Base-by-base conservation (phyloP, 441 rosid species). In the Croton laevigatus region DNA sequence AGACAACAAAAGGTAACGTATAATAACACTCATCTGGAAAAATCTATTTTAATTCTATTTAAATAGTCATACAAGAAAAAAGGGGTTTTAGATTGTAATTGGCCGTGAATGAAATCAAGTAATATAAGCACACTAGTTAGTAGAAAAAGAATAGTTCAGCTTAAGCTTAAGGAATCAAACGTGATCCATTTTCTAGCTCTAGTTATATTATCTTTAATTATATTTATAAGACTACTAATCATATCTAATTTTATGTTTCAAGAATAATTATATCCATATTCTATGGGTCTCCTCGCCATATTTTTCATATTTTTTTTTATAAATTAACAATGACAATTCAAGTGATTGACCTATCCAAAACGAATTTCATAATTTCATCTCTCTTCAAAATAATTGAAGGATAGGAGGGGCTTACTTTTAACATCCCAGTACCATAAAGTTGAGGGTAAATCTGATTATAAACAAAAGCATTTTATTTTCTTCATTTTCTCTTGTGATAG, bases 1-100 rank as follows among this genome's bases (percentile, higher is more conserved):
- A 85, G 80, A 63, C 97, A 91, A 69, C 75, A 77, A 60, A 86
- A 91, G 97, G 98, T 91, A 84, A n/a, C n/a, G n/a, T n/a, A n/a
- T n/a, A n/a, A n/a, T n/a, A n/a, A n/a, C n/a, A n/a, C n/a, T n/a
- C n/a, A n/a, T n/a, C n/a, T n/a, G n/a, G n/a, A n/a, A n/a, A n/a
- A n/a, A n/a, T n/a, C n/a, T n/a, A n/a, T n/a, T 27, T 27, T 27
- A 27, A 1, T 27, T 27, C 32, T 27, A 27, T 27, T 27, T 27
- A 27, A 27, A 27, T 27, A 27, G 32, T 1, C 32, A 27, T 27
- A 27, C 32, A 27, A 27, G 32, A 27, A 1, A 27, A 27, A 27
- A 17, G 37, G 2, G n/a, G n/a, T 1, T 54, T 12, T 40, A 37
- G 22, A 9, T 45, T 57, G 13, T 27, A 46, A 4, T 55, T 37